Conservation (phyloP, 2,329 filamentous ascomycete species). For the Chaetothyriales sp. region DNA sequence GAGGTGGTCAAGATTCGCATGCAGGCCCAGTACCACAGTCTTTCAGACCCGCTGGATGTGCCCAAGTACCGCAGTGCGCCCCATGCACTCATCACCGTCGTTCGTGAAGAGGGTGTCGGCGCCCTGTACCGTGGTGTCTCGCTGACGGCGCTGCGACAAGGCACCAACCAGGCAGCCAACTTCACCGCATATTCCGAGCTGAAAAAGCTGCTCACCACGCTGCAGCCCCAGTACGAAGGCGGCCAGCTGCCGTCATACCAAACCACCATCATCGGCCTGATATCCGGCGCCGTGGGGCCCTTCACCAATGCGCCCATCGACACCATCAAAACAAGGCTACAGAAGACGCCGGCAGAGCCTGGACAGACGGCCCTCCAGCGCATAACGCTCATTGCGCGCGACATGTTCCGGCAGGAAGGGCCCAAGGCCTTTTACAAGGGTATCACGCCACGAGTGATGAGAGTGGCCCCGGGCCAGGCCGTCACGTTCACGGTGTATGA, state of each 20-base stretch:
- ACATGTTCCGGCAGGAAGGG: constrained; percentile 91
- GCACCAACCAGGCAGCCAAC: constrained; percentile 95
- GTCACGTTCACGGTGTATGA: constrained; percentile 67
- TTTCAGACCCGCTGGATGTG: constrained; percentile 90
- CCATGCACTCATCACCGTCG: constrained; percentile 67
- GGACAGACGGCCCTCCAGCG: constrained; percentile 69
- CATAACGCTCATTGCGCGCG: constrained; percentile 62
- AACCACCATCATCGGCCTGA: constrained; percentile 78
- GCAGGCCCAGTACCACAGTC: constrained; percentile 93
- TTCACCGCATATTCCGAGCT: constrained; percentile 96
- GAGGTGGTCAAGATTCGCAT: constrained; percentile 98
- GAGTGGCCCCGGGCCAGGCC: constrained; percentile 88
- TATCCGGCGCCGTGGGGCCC: constrained; percentile 88
- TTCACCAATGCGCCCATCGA: constrained; percentile 96
- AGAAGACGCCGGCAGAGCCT: constrained; percentile 70
- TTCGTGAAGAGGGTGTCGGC: constrained; percentile 77
- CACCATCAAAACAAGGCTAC: constrained; percentile 93
- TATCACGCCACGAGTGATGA: constrained; percentile 94
- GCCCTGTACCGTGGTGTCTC: constrained; percentile 88
- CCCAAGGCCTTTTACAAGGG: constrained; percentile 96
- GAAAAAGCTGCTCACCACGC: constrained; percentile 60
- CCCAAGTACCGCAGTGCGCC: constrained; percentile 97
- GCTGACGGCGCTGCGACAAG: constrained; percentile 83
- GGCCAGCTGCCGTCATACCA: constrained; percentile 68
- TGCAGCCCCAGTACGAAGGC: constrained; percentile 55